Conservation (phyloP, 2,329 filamentous ascomycete species). For the Peltaster fructicola region DNA sequence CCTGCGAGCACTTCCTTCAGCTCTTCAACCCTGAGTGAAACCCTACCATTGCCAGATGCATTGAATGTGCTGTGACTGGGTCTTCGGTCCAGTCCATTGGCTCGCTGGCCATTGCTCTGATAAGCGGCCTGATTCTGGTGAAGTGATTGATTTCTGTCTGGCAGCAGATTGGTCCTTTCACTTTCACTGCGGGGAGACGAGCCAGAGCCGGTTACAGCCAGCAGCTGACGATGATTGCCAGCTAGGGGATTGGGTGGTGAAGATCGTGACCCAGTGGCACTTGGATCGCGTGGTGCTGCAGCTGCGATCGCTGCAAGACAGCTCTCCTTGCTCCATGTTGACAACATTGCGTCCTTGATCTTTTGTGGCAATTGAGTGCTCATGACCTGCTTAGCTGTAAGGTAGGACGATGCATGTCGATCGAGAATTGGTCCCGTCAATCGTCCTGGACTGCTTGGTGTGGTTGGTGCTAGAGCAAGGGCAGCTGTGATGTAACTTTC, state of each 20-base stretch:
- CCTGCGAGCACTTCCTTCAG: slow-evolving; percentile 28
- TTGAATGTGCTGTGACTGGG: slow-evolving; percentile 23
- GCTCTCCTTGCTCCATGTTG: slow-evolving; percentile 61
- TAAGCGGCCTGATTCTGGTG: slow-evolving; percentile 1
- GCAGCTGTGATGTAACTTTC: slow-evolving; percentile 48
- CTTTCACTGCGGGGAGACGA: slow-evolving; percentile 1
- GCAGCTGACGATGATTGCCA: slow-evolving; percentile 10
- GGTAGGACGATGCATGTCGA: slow-evolving; percentile 18
- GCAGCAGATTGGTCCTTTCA: slow-evolving; percentile 2
- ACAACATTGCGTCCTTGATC: slow-evolving; percentile 32
- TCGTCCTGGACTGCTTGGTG: slow-evolving; percentile 50
- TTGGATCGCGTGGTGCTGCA: slow-evolving; percentile 44
- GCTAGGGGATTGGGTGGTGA: slow-evolving; percentile 19
- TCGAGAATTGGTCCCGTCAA: slow-evolving; percentile 45
- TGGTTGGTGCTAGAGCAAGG: slow-evolving; percentile 47
- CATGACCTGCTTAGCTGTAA: slow-evolving; percentile 6
- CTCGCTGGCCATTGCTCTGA: slow-evolving; percentile 4
- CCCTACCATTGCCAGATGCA: slow-evolving; percentile 29
- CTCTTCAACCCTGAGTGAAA: slow-evolving; percentile 27
- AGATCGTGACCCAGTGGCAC: slow-evolving; percentile 56
- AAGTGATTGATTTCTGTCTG: background rate
- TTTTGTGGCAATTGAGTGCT: slow-evolving; percentile 5
- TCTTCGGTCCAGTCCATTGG: slow-evolving; percentile 6
- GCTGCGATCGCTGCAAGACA: slow-evolving; percentile 51
- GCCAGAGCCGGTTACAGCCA: slow-evolving; percentile 7